Conservation (phyloP, 2,329 filamentous ascomycete species). For the Falciphora oryzae region DNA sequence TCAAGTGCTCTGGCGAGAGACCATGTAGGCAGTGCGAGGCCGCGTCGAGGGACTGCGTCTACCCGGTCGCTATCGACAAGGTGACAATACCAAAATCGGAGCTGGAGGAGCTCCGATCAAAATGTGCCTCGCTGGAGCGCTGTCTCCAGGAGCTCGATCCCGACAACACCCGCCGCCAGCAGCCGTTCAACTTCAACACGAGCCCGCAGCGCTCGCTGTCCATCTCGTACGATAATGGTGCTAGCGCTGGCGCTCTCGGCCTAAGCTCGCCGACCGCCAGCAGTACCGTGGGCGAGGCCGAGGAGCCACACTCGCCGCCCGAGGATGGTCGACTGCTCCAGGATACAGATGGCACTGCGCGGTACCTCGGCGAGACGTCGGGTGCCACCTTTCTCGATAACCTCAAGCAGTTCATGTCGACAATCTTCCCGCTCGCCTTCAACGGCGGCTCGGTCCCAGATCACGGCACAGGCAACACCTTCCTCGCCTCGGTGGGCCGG, state of each 20-base stretch:
- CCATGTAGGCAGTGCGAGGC: conserved; percentile 41
- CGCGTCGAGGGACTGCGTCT: conserved; percentile 39
- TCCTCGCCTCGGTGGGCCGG: conserved; percentile 35
- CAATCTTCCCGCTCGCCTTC: conserved; percentile 29
- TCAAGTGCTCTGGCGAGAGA: conserved; percentile 45
- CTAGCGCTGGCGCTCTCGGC: neutral
- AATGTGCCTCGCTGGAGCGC: conserved; percentile 34
- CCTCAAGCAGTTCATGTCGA: conserved; percentile 41
- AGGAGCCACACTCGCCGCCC: conserved; percentile 16
- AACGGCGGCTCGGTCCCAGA: conserved; percentile 13
- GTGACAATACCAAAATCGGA: conserved; percentile 35
- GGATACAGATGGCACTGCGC: conserved; percentile 37
- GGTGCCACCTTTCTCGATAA: conserved; percentile 44
- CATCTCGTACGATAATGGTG: neutral
- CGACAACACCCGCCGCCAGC: conserved; percentile 28
- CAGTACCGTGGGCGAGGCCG: neutral
- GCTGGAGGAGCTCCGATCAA: conserved; percentile 34
- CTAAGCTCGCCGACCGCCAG: conserved; percentile 5
- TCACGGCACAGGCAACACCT: conserved; percentile 18
- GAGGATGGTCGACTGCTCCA: conserved; percentile 37
- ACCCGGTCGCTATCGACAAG: conserved; percentile 39
- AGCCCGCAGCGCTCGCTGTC: conserved; percentile 9
- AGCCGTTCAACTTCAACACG: conserved; percentile 25
- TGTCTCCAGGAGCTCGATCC: conserved; percentile 31
- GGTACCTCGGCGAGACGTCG: conserved; percentile 44